phyloP scores from a whole-genome alignment of 2,329 filamentous ascomycete species.

The Pseudopyrenochaeta lycopersici region DNA sequence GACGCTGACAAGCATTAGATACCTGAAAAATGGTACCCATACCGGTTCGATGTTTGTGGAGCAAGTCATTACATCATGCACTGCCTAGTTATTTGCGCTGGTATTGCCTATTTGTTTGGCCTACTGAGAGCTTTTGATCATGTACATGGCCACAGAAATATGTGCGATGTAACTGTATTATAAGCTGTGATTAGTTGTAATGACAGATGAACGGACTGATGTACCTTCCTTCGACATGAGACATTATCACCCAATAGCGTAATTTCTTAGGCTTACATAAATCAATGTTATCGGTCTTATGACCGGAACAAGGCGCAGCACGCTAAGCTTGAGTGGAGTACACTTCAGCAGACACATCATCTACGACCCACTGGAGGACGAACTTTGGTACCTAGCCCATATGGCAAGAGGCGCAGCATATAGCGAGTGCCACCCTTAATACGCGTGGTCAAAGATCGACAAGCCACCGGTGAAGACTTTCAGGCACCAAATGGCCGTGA shows the following conservation, averaged over 20 bases:
- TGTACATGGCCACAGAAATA: slow-evolving; percentile 10
- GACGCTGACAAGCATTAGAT: slow-evolving; percentile 34
- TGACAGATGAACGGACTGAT: no score
- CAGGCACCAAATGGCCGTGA: not conserved
- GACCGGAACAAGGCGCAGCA: no score
- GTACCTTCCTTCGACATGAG: no score
- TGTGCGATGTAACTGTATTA: no score
- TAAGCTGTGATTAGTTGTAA: no score
- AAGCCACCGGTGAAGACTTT: not conserved
- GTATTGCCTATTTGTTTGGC: slow-evolving; percentile 44
- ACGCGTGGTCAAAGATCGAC: not conserved
- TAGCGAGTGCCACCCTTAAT: not conserved
- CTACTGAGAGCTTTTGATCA: slow-evolving; percentile 52
- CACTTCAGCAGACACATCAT: no score
- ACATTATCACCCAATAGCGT: no score
- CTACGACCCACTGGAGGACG: no score
- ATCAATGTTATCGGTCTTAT: no score
- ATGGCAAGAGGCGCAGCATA: not conserved
- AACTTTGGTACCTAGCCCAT: no score
- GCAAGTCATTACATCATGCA: slow-evolving; percentile 62
- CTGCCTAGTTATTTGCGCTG: slow-evolving; percentile 55
- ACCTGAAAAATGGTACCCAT: slow-evolving; percentile 56
- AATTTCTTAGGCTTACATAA: no score
- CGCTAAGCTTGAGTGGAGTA: no score
- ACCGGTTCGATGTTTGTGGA: slow-evolving; percentile 57